Evolutionary conservation across 1,284 basidiomycete species (phyloP).

Genomic region (Schizopora paradoxa): DNA sequence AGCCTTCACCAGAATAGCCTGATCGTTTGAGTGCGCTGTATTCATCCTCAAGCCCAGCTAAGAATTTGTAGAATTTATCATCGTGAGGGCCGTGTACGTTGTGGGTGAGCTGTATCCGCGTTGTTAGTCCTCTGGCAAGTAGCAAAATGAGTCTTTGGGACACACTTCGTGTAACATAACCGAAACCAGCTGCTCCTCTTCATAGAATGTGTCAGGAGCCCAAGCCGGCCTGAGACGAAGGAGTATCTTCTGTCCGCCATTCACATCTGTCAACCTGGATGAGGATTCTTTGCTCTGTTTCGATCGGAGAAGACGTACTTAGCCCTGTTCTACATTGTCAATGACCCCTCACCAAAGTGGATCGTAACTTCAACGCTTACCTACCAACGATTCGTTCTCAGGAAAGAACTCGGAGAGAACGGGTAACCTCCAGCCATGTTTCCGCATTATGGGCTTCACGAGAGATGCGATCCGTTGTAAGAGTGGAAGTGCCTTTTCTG

Average conservation of each 20-base stretch:
- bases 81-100: slow-evolving; percentile 86
- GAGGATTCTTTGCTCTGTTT: slow-evolving; percentile 4
- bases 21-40: slow-evolving; percentile 68
- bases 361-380: slow-evolving; percentile 29
- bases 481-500: slow-evolving; percentile 55
- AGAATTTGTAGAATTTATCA: slow-evolving; percentile 74
- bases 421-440: slow-evolving; percentile 76
- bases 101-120: slow-evolving; percentile 63
- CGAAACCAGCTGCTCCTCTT: slow-evolving; percentile 66
- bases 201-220: slow-evolving; percentile 67
- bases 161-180: slow-evolving; percentile 84
- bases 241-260: slow-evolving; percentile 74
- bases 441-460: slow-evolving; percentile 88
- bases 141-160: background rate
- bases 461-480: slow-evolving; percentile 73
- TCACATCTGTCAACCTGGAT: slow-evolving; percentile 52
- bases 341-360: slow-evolving; percentile 22
- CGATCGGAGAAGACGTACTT: slow-evolving; percentile 29
- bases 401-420: slow-evolving; percentile 84
- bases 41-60: slow-evolving; percentile 75
- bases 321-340: slow-evolving; percentile 34
- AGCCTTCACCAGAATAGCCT: slow-evolving; percentile 82
- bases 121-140: background rate
- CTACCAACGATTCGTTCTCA: slow-evolving; percentile 61
- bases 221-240: slow-evolving; percentile 70